Base-by-base conservation (phyloP, 768 basidiomycete genomes). In the Dentipellis fragilis region DNA sequence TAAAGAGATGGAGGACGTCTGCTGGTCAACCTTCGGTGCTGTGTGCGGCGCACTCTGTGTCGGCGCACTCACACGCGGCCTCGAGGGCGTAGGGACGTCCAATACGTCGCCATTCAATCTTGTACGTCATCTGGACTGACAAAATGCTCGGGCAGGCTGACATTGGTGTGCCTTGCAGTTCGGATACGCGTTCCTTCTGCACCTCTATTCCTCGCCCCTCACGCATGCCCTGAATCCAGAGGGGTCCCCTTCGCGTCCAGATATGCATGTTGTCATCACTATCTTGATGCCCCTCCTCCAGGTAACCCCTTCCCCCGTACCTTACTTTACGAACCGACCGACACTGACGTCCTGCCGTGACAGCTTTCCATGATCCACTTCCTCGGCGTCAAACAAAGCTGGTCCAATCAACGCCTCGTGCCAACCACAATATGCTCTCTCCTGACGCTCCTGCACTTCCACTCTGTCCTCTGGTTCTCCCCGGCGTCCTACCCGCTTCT, bases 141-240 rank as follows among this genome's bases (percentile, higher is more conserved):
- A 58, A 14, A 12, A 16, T 54, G 55, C 29, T 49, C 23, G 22
- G 1, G n/a, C 12, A 11, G 29, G 54, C 61, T 7, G 54, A 46
- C 40, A 50, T 49, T 38, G 29, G 29, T 6, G 29, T 29, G 29
- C 29, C 49, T 2, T 42, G 10, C 59, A 88, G 87, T 80, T 89
- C 58, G 85, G 84, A 19, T 90, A 89, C 61, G 81, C 86, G 1
- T 88, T 89, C 66, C 73, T 88, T 35, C 68, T 90, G 17, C 83
- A 89, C 59, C 76, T 87, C 8, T 89, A 88, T 69, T 80, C 85
- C 0, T 81, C 83, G 1, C 83, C 85, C 0, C 63, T 81, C 40
- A 78, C 83, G 5, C 84, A 86, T 65, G 58, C 58, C 21, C 66
- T 68, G 62, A 77, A 73, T 54, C 64, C 71, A 4, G 65, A 69